A percentile compares a stretch with the other conserved stretches of the same genome.
phyloP scores from a whole-genome alignment of 2,329 filamentous ascomycete genomes.

The Pezizomycotina sp. region DNA sequence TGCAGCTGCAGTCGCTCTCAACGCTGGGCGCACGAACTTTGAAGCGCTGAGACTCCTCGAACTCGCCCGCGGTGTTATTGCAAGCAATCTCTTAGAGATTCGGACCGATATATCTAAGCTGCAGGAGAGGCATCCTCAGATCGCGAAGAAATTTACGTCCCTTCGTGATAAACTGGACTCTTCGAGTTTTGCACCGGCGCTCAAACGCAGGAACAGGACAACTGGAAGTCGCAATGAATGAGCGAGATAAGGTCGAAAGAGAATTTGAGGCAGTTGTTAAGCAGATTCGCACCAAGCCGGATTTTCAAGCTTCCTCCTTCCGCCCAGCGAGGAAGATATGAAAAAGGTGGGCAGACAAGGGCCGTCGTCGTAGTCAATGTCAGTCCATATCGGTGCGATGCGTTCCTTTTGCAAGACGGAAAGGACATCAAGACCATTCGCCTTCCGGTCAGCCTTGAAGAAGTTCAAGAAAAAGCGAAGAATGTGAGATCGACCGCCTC shows the following conservation, averaged over 20 bases:
- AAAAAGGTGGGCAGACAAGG: slow-evolving; percentile 21
- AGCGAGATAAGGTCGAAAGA: slow-evolving; percentile 2
- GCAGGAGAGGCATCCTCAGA: slow-evolving; percentile 6
- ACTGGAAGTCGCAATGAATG: no score
- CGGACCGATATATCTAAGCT: slow-evolving; percentile 17
- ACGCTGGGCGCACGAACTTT: slow-evolving; percentile 1
- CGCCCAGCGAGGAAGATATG: slow-evolving; percentile 20
- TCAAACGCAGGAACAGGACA: no score
- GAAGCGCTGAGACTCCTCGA: slow-evolving; percentile 24
- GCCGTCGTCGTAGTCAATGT: slow-evolving; percentile 28
- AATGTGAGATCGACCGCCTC: not conserved
- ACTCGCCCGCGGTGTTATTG: slow-evolving; percentile 25
- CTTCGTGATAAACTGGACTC: slow-evolving; percentile 13
- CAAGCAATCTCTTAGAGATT: slow-evolving; percentile 21
- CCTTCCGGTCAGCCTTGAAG: slow-evolving; percentile 18
- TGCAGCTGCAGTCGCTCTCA: slow-evolving; percentile 5
- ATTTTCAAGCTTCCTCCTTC: slow-evolving; percentile 12
- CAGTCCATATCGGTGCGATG: slow-evolving; percentile 26
- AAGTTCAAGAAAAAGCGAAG: slow-evolving; percentile 1
- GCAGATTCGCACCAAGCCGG: slow-evolving; percentile 18
- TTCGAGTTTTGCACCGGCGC: not conserved
- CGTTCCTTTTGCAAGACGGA: no score
- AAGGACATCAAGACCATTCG: slow-evolving; percentile 19
- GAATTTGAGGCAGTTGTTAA: slow-evolving; percentile 4
- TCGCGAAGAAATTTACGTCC: slow-evolving; percentile 13